A percentile compares a stretch with the other conserved stretches of the same genome.
These are phyloP conservation scores for Zygnema cylindricum DNA, from an alignment of 139 green algal species.

Conservation along the genomic window DNA sequence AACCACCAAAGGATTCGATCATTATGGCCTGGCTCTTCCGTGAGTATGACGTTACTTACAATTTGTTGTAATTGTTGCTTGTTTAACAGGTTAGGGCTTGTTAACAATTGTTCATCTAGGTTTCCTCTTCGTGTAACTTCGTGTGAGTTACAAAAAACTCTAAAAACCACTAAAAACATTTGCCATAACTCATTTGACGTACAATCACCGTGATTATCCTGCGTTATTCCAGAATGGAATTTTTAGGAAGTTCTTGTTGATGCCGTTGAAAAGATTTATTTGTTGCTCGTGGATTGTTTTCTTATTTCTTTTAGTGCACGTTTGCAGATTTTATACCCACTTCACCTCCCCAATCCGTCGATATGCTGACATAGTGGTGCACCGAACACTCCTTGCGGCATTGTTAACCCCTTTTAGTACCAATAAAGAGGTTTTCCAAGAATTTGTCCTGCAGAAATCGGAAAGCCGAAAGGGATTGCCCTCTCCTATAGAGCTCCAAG, in stretches of 20 bases:
- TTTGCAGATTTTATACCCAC: conserved; percentile 66
- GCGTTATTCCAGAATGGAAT: too few relatives aligned
- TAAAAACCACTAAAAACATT: too few relatives aligned
- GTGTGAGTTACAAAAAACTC: too few relatives aligned
- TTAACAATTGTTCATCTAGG: not conserved
- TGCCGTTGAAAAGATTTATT: too few relatives aligned
- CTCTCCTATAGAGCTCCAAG: not conserved
- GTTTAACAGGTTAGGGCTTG: not conserved
- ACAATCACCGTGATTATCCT: too few relatives aligned
- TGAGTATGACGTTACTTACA: not conserved
- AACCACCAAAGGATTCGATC: conserved; percentile 31
- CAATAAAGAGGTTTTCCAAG: not conserved
- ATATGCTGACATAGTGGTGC: conserved; percentile 70
- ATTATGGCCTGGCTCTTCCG: conserved; percentile 64
- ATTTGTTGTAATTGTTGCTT: not conserved
- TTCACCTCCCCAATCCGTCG: conserved; percentile 72
- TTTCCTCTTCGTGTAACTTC: not conserved
- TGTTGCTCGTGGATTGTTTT: too few relatives aligned
- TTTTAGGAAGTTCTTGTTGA: too few relatives aligned
- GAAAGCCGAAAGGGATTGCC: not conserved
- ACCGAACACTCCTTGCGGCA: conserved; percentile 63
- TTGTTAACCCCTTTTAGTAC: too few relatives aligned
- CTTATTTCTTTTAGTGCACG: too few relatives aligned
- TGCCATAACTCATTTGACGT: too few relatives aligned
- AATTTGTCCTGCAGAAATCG: not conserved